Evolutionary conservation across 108 stramenopile genomes (phyloP), one percentile per base, ranked within the genome.

Genomic region (Thalassiosira profunda): DNA sequence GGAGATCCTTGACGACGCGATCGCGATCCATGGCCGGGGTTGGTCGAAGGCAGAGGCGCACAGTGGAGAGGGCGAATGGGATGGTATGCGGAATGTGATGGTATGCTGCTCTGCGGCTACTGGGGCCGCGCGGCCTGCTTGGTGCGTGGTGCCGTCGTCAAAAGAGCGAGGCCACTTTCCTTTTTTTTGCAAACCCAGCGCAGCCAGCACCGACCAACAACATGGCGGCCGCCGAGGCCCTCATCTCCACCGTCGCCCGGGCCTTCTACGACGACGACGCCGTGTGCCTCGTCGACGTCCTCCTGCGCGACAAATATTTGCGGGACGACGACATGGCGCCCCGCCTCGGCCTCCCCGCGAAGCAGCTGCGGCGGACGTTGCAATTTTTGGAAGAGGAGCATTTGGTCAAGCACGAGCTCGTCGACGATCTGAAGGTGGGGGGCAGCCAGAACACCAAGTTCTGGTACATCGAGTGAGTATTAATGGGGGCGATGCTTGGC

Each of bases 311-410:
- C 83, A 93, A 96, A 68, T 96, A 75, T 58, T 67, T 96, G 9
- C 84, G 95, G 12, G 95, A 96, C 76, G 95, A 96, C 69, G 95
- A 96, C 79, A 93, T 96, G 92, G 88, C 81, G 4, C 80, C 83
- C 15, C 76, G 95, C 0, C 65, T 96, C 45, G 70, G 58, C 21
- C 48, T 96, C 40, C 92, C 90, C 10, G 85, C 91, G 6, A 85
- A 89, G 63, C 86, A 89, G 36, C 63, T 96, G 23, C 80, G 95
- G 18, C 55, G 84, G n/a, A 86, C 84, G 14, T 67, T 96, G 23
- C 89, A 90, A 43, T 89, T 88, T 72, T 46, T 96, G 49, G 86
- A 90, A 46, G 86, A 92, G 30, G 92, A 96, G 57, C 86, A 88
- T 26, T 58, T 96, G 41, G 95, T 96, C 21, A 85, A 85, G 33